phyloP scores from a whole-genome alignment of 345 rosid genomes.

The Kandelia obovata region DNA sequence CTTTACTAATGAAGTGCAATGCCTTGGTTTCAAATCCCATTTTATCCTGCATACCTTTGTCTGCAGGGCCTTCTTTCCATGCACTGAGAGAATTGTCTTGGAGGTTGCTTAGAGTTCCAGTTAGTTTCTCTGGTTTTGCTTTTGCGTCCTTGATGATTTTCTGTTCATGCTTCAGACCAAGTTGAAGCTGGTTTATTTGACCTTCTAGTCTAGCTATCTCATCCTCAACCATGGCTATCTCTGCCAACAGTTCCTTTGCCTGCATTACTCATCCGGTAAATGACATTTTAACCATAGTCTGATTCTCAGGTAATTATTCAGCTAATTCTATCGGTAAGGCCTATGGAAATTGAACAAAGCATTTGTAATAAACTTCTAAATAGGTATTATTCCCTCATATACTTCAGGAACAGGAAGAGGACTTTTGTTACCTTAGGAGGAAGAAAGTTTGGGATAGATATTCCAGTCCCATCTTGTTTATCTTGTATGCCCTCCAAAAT shows the following conservation, averaged over 20 bases:
- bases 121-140: constrained; percentile 42
- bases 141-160: constrained; percentile 46
- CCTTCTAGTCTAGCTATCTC: constrained; percentile 70
- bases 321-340: no score
- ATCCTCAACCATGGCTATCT: constrained; percentile 67
- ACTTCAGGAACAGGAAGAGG: not conserved
- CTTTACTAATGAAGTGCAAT: constrained; percentile 84
- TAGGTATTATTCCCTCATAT: no score
- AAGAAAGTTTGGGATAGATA: constrained; percentile 60
- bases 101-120: constrained; percentile 13
- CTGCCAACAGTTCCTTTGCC: constrained; percentile 78
- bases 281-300: not conserved
- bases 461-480: constrained; percentile 35
- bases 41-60: constrained; percentile 39
- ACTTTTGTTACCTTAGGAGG: constrained; percentile 63
- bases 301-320: not conserved
- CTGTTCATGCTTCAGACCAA: constrained; percentile 55
- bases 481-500: constrained; percentile 56
- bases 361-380: no score
- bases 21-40: constrained; percentile 69
- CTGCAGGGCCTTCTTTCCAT: constrained; percentile 35
- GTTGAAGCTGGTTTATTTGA: constrained; percentile 63
- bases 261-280: constrained; percentile 14
- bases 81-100: constrained; percentile 14
- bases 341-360: no score